Evolutionary conservation across 2,329 filamentous ascomycete genomes (phyloP).

Genomic region (Penicillium sp.): DNA sequence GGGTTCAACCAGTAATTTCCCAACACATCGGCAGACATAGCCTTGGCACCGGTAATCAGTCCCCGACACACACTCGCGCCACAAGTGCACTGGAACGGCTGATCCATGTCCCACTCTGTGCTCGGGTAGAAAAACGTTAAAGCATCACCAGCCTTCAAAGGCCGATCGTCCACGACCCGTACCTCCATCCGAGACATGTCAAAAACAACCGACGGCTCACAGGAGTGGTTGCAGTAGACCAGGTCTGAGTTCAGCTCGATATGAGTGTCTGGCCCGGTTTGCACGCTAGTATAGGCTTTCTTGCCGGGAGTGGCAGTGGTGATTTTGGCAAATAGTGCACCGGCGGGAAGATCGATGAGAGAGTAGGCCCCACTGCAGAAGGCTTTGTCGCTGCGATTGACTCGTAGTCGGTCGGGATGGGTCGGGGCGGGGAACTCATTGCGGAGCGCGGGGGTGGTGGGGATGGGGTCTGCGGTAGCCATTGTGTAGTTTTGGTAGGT

Average conservation of each 20-base stretch:
- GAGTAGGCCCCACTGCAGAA: constrained; percentile 46
- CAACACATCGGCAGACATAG: constrained; percentile 34
- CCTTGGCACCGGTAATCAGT: constrained; percentile 41
- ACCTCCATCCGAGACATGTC: constrained; percentile 49
- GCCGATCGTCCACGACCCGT: constrained; percentile 39
- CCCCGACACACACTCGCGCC: constrained; percentile 41
- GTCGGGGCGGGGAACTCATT: constrained; percentile 19
- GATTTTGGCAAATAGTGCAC: constrained; percentile 51
- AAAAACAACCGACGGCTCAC: constrained; percentile 54
- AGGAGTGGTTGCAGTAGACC: constrained; percentile 60
- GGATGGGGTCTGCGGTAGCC: constrained; percentile 20
- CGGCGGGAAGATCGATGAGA: constrained; percentile 51
- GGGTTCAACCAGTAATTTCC: constrained; percentile 44
- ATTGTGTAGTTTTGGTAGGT: constrained; percentile 8
- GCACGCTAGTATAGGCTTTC: constrained; percentile 54
- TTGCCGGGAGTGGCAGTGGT: constrained; percentile 46
- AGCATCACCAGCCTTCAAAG: constrained; percentile 41
- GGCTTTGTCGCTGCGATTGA: constrained; percentile 33
- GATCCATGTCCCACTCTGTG: constrained; percentile 52
- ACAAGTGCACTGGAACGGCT: constrained; percentile 47
- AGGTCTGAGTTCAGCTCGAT: constrained; percentile 59
- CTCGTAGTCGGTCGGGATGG: constrained; percentile 29
- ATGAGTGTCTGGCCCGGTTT: constrained; percentile 50
- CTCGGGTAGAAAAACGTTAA: constrained; percentile 53
- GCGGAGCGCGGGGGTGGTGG: constrained; percentile 10